A percentile compares a stretch with the other conserved stretches of the same genome.
These are phyloP conservation scores for Boletus sp. DNA, from an alignment of 768 basidiomycete species.

Conservation along the genomic window DNA sequence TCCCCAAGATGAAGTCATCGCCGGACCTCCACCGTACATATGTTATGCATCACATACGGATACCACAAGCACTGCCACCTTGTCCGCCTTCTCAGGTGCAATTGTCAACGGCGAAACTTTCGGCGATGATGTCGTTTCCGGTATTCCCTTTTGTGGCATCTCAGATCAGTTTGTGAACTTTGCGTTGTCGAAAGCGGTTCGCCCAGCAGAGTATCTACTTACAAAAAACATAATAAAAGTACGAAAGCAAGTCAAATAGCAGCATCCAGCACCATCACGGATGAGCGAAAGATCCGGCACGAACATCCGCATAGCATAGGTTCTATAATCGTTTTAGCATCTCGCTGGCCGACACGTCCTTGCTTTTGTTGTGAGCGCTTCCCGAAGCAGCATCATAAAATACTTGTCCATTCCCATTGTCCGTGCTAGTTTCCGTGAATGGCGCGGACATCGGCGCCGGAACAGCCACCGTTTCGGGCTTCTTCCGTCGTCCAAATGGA, in stretches of 20 bases:
- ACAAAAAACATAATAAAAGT: not conserved
- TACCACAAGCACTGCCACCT: not conserved
- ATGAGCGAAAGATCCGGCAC: not conserved
- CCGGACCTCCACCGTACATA: not conserved
- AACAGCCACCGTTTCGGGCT: constrained; percentile 10
- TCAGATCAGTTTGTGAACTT: not conserved
- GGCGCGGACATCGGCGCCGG: constrained; percentile 1
- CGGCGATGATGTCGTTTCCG: not conserved
- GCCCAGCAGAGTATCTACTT: not conserved
- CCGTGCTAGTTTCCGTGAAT: constrained; percentile 16
- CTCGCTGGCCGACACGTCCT: constrained; percentile 40
- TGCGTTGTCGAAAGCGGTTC: not conserved
- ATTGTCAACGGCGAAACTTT: not conserved
- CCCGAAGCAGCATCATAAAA: constrained; percentile 19
- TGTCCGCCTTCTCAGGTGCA: not conserved
- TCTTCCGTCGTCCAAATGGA: constrained; percentile 58
- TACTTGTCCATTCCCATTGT: constrained; percentile 20
- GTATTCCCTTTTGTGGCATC: not conserved
- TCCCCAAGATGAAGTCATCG: not conserved
- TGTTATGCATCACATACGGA: not conserved
- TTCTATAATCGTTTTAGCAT: constrained; percentile 31
- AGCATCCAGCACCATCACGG: not conserved
- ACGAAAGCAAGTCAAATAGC: constrained; percentile 1
- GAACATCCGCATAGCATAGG: not conserved
- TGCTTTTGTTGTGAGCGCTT: not conserved